Evolutionary conservation across 768 basidiomycete species (phyloP).

Genomic region (Filobasidium wieringae): DNA sequence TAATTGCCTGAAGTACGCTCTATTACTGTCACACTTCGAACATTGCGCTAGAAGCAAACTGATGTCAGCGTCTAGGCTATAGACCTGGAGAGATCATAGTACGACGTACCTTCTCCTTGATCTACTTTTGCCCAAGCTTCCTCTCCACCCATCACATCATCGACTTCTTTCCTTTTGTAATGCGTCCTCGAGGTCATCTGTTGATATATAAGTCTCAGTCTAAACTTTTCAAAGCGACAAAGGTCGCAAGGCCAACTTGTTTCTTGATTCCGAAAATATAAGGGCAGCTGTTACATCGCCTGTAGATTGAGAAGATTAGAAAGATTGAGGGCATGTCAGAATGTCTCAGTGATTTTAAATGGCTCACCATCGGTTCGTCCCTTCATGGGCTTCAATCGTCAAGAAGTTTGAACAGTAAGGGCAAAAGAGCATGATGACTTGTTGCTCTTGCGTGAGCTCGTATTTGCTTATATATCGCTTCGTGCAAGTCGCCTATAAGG

Average conservation of each 20-base stretch:
- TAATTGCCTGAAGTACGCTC: slow-evolving; percentile 88
- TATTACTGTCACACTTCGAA: slow-evolving; percentile 67
- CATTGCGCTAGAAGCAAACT: slow-evolving; percentile 45
- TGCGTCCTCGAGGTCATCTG: slow-evolving; percentile 86
- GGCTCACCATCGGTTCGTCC: slow-evolving; percentile 32
- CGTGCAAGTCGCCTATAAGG: too few relatives aligned
- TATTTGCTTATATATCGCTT: too few relatives aligned
- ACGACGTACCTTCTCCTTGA: slow-evolving; percentile 56
- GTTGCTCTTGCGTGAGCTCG: too few relatives aligned
- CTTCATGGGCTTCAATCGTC: slow-evolving; percentile 31
- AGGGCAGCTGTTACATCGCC: slow-evolving; percentile 84
- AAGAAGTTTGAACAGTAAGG: slow-evolving; percentile 74
- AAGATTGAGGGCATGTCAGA: neutral
- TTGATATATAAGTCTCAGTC: neutral
- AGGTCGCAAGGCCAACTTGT: slow-evolving; percentile 45
- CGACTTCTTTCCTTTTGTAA: slow-evolving; percentile 77
- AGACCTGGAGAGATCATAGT: neutral
- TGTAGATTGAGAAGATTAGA: slow-evolving; percentile 45
- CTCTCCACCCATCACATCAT: slow-evolving; percentile 90
- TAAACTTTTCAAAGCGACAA: neutral
- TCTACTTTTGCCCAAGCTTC: slow-evolving; percentile 92
- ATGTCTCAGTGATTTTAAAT: neutral
- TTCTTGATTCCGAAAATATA: slow-evolving; percentile 89
- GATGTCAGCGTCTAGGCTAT: neutral
- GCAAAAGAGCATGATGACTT: slow-evolving; percentile 80